Conservation (phyloP, 495 filamentous ascomycete genomes). For the Trichoderma virens region DNA sequence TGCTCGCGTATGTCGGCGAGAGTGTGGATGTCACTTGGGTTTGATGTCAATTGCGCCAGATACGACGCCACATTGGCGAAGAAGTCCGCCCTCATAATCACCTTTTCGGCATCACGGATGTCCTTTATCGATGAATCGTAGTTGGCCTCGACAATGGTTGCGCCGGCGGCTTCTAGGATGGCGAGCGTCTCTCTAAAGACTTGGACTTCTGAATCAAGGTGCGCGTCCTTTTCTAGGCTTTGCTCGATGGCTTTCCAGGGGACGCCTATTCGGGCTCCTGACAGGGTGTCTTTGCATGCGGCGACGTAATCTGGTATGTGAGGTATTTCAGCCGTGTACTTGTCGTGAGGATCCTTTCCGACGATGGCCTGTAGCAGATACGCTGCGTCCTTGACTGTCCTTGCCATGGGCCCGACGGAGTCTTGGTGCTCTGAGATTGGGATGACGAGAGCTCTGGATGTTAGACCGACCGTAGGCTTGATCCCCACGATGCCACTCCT, state of each 20-base stretch:
- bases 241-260: slow-evolving; percentile 28
- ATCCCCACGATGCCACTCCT: slow-evolving; percentile 32
- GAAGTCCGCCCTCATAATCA: slow-evolving; percentile 38
- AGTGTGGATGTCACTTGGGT: slow-evolving; percentile 34
- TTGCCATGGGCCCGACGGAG: slow-evolving; percentile 30
- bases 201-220: slow-evolving; percentile 14
- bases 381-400: slow-evolving; percentile 33
- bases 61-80: slow-evolving; percentile 32
- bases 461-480: slow-evolving; percentile 32
- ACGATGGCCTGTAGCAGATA: slow-evolving; percentile 27
- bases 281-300: slow-evolving; percentile 23
- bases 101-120: slow-evolving; percentile 13
- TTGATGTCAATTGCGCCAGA: slow-evolving; percentile 34
- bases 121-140: slow-evolving; percentile 18
- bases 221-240: slow-evolving; percentile 10
- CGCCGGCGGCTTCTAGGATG: slow-evolving; percentile 25
- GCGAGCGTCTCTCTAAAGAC: slow-evolving; percentile 29
- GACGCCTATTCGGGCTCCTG: slow-evolving; percentile 34
- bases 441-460: slow-evolving; percentile 27
- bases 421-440: slow-evolving; percentile 29
- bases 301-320: slow-evolving; percentile 31
- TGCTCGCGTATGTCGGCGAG: slow-evolving; percentile 25
- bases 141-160: slow-evolving; percentile 28
- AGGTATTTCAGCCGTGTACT: slow-evolving; percentile 32
- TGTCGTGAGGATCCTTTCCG: slow-evolving; percentile 27